A percentile compares a stretch with the other conserved stretches of the same genome.
phyloP scores from a whole-genome alignment of 169 alveolate species.

The Plasmodium gallinaceum region DNA sequence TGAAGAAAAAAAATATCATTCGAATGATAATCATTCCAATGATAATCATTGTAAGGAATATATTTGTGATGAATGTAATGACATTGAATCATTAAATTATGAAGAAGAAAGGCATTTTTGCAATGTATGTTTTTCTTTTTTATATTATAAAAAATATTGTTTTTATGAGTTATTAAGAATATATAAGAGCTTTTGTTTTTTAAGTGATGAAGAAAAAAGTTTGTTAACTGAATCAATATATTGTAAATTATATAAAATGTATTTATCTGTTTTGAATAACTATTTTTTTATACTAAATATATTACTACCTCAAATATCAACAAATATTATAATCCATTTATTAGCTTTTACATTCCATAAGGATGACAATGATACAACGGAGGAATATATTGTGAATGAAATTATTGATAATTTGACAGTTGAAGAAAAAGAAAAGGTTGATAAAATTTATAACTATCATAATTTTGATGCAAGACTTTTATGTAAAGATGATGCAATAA shows the following conservation, averaged over 20 bases:
- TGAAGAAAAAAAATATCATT: neutral
- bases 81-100: constrained; percentile 12
- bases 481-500: constrained; percentile 58
- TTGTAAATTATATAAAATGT: constrained; percentile 48
- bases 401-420: constrained; percentile 37
- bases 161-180: constrained; percentile 67
- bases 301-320: constrained; percentile 63
- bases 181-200: constrained; percentile 17
- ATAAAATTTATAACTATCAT: constrained; percentile 28
- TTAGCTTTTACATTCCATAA: constrained; percentile 34
- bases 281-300: constrained; percentile 59
- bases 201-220: constrained; percentile 38
- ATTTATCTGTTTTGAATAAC: constrained; percentile 36
- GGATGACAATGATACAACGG: constrained; percentile 1
- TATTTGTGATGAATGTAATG: neutral
- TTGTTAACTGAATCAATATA: constrained; percentile 56
- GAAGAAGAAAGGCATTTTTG: constrained; percentile 75
- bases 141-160: constrained; percentile 70
- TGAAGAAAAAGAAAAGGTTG: constrained; percentile 28
- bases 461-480: constrained; percentile 39
- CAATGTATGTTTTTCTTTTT: constrained; percentile 70
- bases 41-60: neutral
- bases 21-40: neutral
- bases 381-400: constrained; percentile 41
- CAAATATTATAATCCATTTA: constrained; percentile 35